These are phyloP conservation scores for Sporothrix dimorphospora DNA, from an alignment of 2,329 filamentous ascomycete genomes.

Conservation along the genomic window DNA sequence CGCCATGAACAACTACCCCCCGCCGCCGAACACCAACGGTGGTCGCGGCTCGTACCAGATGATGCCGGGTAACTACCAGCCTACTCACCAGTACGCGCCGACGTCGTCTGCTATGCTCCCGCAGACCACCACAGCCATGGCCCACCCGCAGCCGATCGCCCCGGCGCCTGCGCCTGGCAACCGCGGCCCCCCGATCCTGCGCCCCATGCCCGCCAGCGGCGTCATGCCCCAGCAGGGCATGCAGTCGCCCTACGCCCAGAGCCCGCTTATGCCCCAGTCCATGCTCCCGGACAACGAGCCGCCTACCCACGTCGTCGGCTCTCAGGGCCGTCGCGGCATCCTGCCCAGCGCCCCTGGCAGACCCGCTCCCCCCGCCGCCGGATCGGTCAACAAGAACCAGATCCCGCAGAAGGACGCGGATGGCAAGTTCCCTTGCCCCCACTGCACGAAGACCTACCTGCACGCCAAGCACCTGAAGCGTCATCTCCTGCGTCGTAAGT, in stretches of 20 bases:
- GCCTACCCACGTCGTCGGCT: constrained; percentile 91
- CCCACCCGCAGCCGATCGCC: constrained; percentile 75
- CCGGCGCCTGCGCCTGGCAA: constrained; percentile 65
- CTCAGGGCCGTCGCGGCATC: constrained; percentile 88
- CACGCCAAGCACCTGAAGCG: constrained; percentile 98
- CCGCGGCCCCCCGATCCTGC: constrained; percentile 61
- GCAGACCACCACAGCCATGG: constrained; percentile 66
- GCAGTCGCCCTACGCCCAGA: constrained; percentile 63
- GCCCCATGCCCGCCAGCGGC: constrained; percentile 72
- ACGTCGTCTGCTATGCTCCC: constrained; percentile 65
- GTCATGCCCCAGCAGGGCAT: constrained; percentile 62
- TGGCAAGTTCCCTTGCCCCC: constrained; percentile 96
- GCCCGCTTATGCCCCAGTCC: constrained; percentile 58
- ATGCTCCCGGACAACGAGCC: constrained; percentile 63
- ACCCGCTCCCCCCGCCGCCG: constrained; percentile 73
- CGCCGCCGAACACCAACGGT: constrained; percentile 49
- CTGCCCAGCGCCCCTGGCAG: constrained; percentile 87
- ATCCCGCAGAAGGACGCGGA: constrained; percentile 95
- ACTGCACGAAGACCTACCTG: constrained; percentile 97
- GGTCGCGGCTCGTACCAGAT: constrained; percentile 59
- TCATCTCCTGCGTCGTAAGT: constrained; percentile 93
- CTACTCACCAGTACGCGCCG: constrained; percentile 58
- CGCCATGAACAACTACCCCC: constrained; percentile 57
- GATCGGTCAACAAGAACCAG: constrained; percentile 73
- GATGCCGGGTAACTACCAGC: constrained; percentile 57